Evolutionary conservation across 2,329 filamentous ascomycete genomes (phyloP), one percentile per base, ranked within the genome.

Genomic region (Fusarium nurragi): DNA sequence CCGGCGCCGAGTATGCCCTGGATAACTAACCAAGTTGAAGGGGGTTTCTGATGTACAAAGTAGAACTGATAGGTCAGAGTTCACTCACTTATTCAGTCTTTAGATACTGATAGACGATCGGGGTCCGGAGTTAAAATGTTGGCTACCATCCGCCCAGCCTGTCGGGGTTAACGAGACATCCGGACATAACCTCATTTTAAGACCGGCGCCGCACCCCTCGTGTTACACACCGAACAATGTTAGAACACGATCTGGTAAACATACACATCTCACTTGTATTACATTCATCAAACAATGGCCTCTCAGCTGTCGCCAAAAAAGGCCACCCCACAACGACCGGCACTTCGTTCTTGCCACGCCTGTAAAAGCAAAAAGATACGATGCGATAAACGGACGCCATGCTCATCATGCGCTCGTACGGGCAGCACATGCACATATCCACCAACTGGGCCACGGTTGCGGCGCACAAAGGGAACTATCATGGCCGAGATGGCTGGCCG

Each of bases 321-420:
- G 0, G 12, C 25, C 9, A 26, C 12, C 37, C 43, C 23, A 4
- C 21, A 5, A 28, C 14, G 43, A 13, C 5, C 25, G 9, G 16
- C 6, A 22, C n/a, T 28, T 1, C 43, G 55, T 5, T 57, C 55
- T 1, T 58, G 51, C 8, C 36, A 49, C 16, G n/a, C 6, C 6
- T 57, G 55, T 43, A 40, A 55, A 10, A 21, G 25, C 4, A 58
- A 56, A 25, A 58, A 58, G 30, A 58, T 54, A 6, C 37, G 37
- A 9, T 58, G 55, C 12, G 41, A 58, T 21, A 58, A 34, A 37
- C 28, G 11, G 9, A 41, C n/a, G 0, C 55, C 55, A 25, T 58
- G 55, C 5, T 49, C 55, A 0, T 22, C 43, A 21, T 57, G 55
- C 7, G 12, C 14, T 8, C 25, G 28, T 3, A 43, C 30, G 2